These are phyloP conservation scores for Yamadazyma philogaea DNA, from an alignment of 805 yeast genomes.

Conservation along the genomic window DNA sequence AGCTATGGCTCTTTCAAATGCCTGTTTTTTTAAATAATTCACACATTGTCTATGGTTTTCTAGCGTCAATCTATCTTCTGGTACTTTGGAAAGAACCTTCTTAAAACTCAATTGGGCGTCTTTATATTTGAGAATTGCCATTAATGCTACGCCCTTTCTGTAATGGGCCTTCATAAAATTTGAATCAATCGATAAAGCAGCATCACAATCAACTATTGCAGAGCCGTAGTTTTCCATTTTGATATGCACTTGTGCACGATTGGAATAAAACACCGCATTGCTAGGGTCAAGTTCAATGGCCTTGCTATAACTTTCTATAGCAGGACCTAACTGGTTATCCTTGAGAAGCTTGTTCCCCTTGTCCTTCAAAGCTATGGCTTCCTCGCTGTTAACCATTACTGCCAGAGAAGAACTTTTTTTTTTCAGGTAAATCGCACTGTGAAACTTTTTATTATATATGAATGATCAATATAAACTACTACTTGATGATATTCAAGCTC, in stretches of 20 bases:
- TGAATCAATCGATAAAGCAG: slow-evolving; percentile 66
- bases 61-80: slow-evolving; percentile 66
- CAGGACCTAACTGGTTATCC: slow-evolving; percentile 57
- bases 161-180: slow-evolving; percentile 76
- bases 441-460: slow-evolving; percentile 5
- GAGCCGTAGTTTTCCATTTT: slow-evolving; percentile 83
- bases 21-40: slow-evolving; percentile 63
- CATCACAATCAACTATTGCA: slow-evolving; percentile 75
- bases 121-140: slow-evolving; percentile 72
- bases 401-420: not conserved
- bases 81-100: slow-evolving; percentile 56
- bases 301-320: slow-evolving; percentile 65
- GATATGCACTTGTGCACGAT: slow-evolving; percentile 87
- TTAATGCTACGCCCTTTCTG: slow-evolving; percentile 78
- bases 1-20: slow-evolving; percentile 85
- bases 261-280: slow-evolving; percentile 69
- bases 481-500: not conserved
- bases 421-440: slow-evolving; percentile 3
- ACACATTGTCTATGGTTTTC: slow-evolving; percentile 61
- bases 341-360: slow-evolving; percentile 75
- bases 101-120: slow-evolving; percentile 71
- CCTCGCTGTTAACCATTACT: slow-evolving; percentile 5
- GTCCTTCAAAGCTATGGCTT: slow-evolving; percentile 55
- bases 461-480: slow-evolving; percentile 5
- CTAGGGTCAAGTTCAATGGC: slow-evolving; percentile 66